Percentiles rank a stretch among this genome's conserved stretches.
phyloP scores from a whole-genome alignment of 2,329 filamentous ascomycete genomes.

The Fusarium odoratissimum region DNA sequence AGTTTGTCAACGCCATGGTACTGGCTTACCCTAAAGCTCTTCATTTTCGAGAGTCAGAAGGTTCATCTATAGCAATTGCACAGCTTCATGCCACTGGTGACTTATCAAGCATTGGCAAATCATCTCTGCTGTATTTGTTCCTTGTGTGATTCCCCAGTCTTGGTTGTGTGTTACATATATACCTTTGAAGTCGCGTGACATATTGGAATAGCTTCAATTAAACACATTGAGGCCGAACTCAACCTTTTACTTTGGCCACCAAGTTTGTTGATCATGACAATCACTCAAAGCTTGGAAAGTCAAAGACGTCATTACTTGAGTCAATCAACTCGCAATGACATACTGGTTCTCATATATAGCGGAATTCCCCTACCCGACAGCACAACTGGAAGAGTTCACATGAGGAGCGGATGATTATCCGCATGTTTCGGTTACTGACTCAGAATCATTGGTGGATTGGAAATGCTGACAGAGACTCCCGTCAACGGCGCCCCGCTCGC shows the following conservation, averaged over 20 bases:
- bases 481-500: constrained; percentile 27
- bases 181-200: rapidly evolving
- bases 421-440: constrained; percentile 23
- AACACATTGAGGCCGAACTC: rapidly evolving
- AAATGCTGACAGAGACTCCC: constrained; percentile 37
- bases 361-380: constrained; percentile 9
- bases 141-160: rapidly evolving
- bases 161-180: rapidly evolving
- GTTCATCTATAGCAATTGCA: background rate
- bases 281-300: background rate
- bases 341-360: background rate
- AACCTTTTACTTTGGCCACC: background rate
- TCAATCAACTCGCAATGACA: background rate
- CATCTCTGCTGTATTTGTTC: rapidly evolving
- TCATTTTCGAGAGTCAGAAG: rapidly evolving
- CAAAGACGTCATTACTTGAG: background rate
- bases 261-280: background rate
- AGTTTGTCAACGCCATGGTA: too few relatives aligned
- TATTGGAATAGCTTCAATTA: background rate
- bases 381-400: background rate
- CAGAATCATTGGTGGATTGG: constrained; percentile 31
- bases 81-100: background rate
- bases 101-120: rapidly evolving
- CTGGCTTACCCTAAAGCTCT: constrained; percentile 3
- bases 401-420: constrained; percentile 9